Conservation (phyloP, 139 green algal species). For the Cymbomonas tetramitiformis region DNA sequence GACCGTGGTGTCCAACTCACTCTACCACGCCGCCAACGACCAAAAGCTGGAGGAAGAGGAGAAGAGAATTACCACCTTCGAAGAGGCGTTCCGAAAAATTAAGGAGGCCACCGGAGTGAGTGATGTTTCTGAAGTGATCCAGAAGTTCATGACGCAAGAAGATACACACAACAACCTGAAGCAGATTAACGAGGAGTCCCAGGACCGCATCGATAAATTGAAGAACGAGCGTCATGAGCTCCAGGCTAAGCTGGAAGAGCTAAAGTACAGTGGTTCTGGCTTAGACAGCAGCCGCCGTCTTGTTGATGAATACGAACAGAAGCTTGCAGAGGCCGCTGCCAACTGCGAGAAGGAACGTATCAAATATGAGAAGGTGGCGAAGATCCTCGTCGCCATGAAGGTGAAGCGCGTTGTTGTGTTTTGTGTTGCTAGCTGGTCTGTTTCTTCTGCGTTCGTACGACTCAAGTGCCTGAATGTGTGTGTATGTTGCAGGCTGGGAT, state of each 20-base stretch:
- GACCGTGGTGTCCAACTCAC: neutral
- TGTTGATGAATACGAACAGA: slow-evolving; percentile 25
- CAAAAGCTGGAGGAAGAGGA: slow-evolving; percentile 11
- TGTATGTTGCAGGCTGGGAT: no score
- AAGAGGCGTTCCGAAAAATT: slow-evolving; percentile 32
- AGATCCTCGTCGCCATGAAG: slow-evolving; percentile 24
- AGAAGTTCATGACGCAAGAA: slow-evolving; percentile 30
- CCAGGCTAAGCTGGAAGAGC: slow-evolving; percentile 18
- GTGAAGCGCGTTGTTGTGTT: no score
- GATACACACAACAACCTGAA: slow-evolving; percentile 25
- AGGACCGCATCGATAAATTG: slow-evolving; percentile 19
- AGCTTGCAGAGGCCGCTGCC: slow-evolving; percentile 5
- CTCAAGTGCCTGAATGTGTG: neutral
- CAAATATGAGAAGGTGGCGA: slow-evolving; percentile 17
- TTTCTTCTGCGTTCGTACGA: neutral
- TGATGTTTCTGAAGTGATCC: slow-evolving; percentile 21
- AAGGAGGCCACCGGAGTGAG: slow-evolving; percentile 29
- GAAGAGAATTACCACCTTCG: slow-evolving; percentile 19
- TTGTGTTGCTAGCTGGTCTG: neutral
- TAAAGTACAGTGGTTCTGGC: slow-evolving; percentile 19
- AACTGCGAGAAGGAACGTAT: slow-evolving; percentile 2
- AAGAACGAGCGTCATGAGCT: slow-evolving; percentile 12
- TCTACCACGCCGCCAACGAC: neutral
- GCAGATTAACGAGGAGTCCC: slow-evolving; percentile 21
- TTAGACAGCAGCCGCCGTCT: neutral